Conservation (phyloP, 192 early-diverging fungal species). For the Backusella tarrabulga region DNA sequence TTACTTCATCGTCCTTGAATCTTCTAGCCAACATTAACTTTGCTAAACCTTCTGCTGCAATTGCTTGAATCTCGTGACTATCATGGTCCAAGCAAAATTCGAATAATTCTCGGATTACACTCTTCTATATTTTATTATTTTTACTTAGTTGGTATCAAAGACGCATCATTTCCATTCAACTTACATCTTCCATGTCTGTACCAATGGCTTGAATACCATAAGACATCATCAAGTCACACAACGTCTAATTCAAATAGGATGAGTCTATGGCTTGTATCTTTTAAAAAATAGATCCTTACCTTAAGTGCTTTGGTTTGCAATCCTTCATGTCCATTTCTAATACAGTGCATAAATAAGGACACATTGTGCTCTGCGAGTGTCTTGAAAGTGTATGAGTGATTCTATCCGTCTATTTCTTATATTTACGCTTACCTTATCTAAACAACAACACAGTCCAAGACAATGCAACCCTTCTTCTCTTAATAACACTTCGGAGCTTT, state of each 20-base stretch:
- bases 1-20: constrained; percentile 43
- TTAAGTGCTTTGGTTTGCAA: constrained; percentile 68
- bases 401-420: background rate
- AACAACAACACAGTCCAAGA: constrained; percentile 72
- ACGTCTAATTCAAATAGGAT: constrained; percentile 38
- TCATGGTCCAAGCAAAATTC: constrained; percentile 54
- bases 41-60: constrained; percentile 74
- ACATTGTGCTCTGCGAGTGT: constrained; percentile 71
- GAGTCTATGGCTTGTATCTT: no score
- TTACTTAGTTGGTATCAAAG: background rate
- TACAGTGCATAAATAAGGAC: constrained; percentile 68
- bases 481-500: constrained; percentile 61
- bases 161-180: background rate
- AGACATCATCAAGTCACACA: constrained; percentile 62
- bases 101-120: constrained; percentile 49
- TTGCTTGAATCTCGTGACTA: constrained; percentile 60
- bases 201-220: constrained; percentile 47
- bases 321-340: constrained; percentile 53
- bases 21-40: constrained; percentile 60
- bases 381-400: constrained; percentile 18
- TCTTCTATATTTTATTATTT: constrained; percentile 16
- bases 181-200: constrained; percentile 22
- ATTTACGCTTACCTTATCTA: constrained; percentile 58
- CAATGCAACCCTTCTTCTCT: constrained; percentile 82
- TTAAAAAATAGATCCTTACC: constrained; percentile 37